Percentiles rank a stretch among this genome's conserved stretches.
These are phyloP conservation scores for Pseudogymnoascus sp. DNA, from an alignment of 2,329 filamentous ascomycete genomes.

Conservation along the genomic window DNA sequence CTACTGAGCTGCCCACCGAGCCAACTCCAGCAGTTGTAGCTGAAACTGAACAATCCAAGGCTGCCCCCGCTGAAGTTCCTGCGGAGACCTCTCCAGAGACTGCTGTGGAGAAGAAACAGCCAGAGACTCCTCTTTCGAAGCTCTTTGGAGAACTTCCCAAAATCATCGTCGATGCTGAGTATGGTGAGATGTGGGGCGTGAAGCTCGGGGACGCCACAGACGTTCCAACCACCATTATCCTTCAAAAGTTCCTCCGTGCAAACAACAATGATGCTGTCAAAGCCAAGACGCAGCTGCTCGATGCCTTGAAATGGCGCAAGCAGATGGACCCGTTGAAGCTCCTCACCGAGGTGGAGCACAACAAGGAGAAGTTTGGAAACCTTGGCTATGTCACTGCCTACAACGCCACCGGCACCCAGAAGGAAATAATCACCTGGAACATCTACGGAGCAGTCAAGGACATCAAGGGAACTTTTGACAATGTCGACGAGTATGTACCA, in stretches of 20 bases:
- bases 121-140: constrained; percentile 36
- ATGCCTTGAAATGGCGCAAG: constrained; percentile 77
- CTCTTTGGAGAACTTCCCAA: constrained; percentile 50
- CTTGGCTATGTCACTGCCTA: constrained; percentile 78
- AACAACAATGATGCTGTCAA: constrained; percentile 68
- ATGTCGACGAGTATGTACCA: constrained; percentile 63
- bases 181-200: constrained; percentile 85
- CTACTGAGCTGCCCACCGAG: background rate
- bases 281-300: constrained; percentile 68
- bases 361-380: constrained; percentile 61
- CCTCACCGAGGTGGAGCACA: constrained; percentile 53
- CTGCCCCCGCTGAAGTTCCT: background rate
- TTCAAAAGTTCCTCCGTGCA: constrained; percentile 90
- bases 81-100: background rate
- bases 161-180: constrained; percentile 47
- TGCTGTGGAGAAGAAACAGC: background rate
- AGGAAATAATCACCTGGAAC: constrained; percentile 81
- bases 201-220: constrained; percentile 45
- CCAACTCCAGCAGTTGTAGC: background rate
- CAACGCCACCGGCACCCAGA: constrained; percentile 38
- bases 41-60: background rate
- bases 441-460: constrained; percentile 84
- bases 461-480: constrained; percentile 70
- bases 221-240: constrained; percentile 70
- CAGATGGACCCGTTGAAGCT: constrained; percentile 62